Base-by-base conservation (phyloP, 1,284 basidiomycete species). In the Stygiomarasmius scandens region DNA sequence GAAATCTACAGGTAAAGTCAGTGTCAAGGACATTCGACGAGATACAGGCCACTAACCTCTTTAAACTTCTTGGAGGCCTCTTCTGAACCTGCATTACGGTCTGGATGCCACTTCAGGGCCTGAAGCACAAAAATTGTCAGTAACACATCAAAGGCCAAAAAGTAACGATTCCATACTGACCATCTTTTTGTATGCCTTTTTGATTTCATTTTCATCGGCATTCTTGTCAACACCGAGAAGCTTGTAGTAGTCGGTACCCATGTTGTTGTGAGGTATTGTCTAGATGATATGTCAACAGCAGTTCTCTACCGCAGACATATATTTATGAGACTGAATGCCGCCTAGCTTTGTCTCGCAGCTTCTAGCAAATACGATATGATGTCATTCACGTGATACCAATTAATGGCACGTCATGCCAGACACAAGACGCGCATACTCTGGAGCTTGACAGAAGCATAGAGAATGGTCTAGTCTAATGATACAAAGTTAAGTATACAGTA, bases 31-130 rank as follows among this genome's bases (percentile, higher is more conserved):
- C 5, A 51, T 8, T 2, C 12, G 5, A 12, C 2, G 29, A 4
- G 14, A 14, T 2, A 23, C 20, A 19, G 14, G 45, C 2, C 1
- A 65, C 79, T 58, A 45, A 91, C 91, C 82, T 97, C 88, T 76
- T 99, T 96, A 77, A 99, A 99, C 76, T 93, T 97, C 68, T 86
- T 84, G 9, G 87, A 89, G 0, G 96, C 92, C 55, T 84, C 87
- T 64, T 96, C 96, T 61, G 89, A 87, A 45, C 89, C 87, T 54
- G 79, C 77, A 73, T 96, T 97, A 49, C 96, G 85, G 74, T 97
- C 95, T 41, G 94, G 94, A 74, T 96, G 95, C 86, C 90, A 92
- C 80, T 92, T 93, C 69, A 96, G 76, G 44, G 93, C 93, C 86
- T 93, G 53, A 12, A 16, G 41, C 47, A 43, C 25, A 55, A 52